phyloP scores from a whole-genome alignment of 2,329 filamentous ascomycete species.

The Piedraia hortae region DNA sequence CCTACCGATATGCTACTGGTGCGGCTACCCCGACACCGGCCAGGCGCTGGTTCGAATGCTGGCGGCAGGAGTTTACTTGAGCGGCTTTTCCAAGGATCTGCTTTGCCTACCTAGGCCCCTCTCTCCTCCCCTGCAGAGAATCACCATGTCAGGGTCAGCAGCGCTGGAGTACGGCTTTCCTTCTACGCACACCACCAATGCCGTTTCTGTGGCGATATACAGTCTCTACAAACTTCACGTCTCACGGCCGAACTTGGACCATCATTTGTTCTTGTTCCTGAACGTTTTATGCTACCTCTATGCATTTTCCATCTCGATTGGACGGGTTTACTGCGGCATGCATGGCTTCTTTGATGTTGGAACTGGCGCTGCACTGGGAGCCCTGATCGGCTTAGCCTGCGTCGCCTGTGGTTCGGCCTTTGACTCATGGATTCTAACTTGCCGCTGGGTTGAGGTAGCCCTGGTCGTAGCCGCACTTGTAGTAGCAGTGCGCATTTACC shows the following conservation, averaged over 20 bases:
- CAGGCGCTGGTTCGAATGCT: conserved; percentile 40
- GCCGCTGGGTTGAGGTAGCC: conserved; percentile 34
- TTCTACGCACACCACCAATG: conserved; percentile 90
- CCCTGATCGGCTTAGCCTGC: conserved; percentile 29
- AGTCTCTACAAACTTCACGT: conserved; percentile 42
- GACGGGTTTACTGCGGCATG: conserved; percentile 92
- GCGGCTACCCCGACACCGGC: conserved; percentile 58
- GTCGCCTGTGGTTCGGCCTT: conserved; percentile 29
- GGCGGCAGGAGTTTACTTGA: conserved; percentile 37
- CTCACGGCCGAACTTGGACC: conserved; percentile 29
- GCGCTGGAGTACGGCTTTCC: conserved; percentile 93
- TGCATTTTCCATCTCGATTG: conserved; percentile 65
- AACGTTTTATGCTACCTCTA: conserved; percentile 49
- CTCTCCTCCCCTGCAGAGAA: conserved; percentile 72
- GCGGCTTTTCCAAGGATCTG: conserved; percentile 82
- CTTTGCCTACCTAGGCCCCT: conserved; percentile 75
- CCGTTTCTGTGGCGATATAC: conserved; percentile 78
- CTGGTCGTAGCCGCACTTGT: conserved; percentile 39
- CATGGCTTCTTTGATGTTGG: conserved; percentile 86
- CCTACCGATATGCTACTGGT: conserved; percentile 89
- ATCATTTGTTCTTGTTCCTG: conserved; percentile 17
- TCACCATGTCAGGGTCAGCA: conserved; percentile 90
- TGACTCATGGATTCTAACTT: conserved; percentile 42
- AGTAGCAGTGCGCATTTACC: conserved; percentile 61
- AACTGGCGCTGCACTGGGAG: conserved; percentile 51